Base-by-base conservation (phyloP, 495 filamentous ascomycete genomes). In the Chlorociboria aeruginascens region DNA sequence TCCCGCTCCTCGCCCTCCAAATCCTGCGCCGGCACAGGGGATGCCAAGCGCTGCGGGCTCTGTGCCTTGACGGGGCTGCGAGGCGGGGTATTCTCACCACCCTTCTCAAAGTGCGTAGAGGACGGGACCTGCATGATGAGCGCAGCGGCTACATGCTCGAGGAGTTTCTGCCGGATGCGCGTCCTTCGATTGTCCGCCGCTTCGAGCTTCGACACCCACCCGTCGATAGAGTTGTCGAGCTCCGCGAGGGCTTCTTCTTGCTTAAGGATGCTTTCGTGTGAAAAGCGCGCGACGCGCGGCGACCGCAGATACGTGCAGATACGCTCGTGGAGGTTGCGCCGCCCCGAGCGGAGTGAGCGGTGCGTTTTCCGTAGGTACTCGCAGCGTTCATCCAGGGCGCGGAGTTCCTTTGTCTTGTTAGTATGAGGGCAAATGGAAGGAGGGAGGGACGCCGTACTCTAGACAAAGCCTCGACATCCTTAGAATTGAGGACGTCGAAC, bases 181-280 rank as follows among this genome's bases (percentile, higher is more conserved):
- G 73, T 75, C 20, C 82, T 73, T 52, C 82, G 68, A 56, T 86
- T 83, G 65, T 87, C 83, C n/a, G 80, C 81, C 47, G 78, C 74
- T 52, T 86, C 83, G 3, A 85, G 73, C 59, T 85, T 86, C 51
- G 50, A 64, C 28, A 83, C 72, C 80, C 83, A 87, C 53, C 83
- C 79, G 52, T 86, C 83, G 52, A 87, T 86, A 20, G 77, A 78
- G n/a, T 67, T 60, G 53, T 87, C 82, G 13, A 86, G 71, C 54
- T 85, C 81, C 1, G 73, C 72, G 17, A 87, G 67, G 7, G 82
- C 78, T 59, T 86, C 82, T 58, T 85, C 82, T 56, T 87, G 83
- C 63, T 80, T 83, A 46, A 86, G 67, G 43, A 87, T 73, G 38
- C 69, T 74, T 35, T 86, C 83, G 42, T 76, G 69, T 37, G 74